Base-by-base conservation (phyloP, 371 early-diverging fungal species). In the Mortierella sp. region DNA sequence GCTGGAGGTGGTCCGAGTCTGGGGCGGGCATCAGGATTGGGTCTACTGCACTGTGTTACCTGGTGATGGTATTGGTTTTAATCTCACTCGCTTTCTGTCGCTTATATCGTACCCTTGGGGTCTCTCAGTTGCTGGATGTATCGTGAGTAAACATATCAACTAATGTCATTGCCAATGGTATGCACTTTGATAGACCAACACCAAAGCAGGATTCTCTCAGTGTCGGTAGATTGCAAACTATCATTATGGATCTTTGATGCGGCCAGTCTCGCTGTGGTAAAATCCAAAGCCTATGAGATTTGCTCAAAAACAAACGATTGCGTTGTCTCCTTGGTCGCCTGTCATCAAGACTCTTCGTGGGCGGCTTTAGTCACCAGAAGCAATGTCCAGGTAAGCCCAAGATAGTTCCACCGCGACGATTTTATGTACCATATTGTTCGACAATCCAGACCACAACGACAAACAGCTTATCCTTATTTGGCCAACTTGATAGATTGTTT, bases 21-120 rank as follows among this genome's bases (percentile, higher is more conserved):
- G 94, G 94, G 93, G 91, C 48, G 92, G 94, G 2, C 94, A 94
- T 78, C 79, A 90, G 48, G 91, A 93, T 65, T 95, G 95, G 95
- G 91, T 93, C 9, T 83, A 88, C 38, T 94, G 93, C 77, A 90
- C 94, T 16, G 88, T 89, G 42, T 87, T 94, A 28, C 91, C 89
- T 79, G 91, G 90, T 65, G 85, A 91, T 78, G 93, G 95, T 94
- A 90, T 75, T 84, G 8, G 11, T 47, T 8, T 14, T 2, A 50
- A 14, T 50, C 11, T 16, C 11, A 13, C 16, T 14, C 1, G 16
- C 50, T 50, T 50, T 50, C 50, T 50, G 16, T 16, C 16, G 14
- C 16, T 50, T 14, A 3, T 50, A 3, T 50, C 16, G 50, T 50
- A 3, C 3, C 14, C 14, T 11, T 50, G 50, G 10, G 16, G 50